Evolutionary conservation across 2,329 filamentous ascomycete species (phyloP).

Genomic region (Juglanconis sp.): DNA sequence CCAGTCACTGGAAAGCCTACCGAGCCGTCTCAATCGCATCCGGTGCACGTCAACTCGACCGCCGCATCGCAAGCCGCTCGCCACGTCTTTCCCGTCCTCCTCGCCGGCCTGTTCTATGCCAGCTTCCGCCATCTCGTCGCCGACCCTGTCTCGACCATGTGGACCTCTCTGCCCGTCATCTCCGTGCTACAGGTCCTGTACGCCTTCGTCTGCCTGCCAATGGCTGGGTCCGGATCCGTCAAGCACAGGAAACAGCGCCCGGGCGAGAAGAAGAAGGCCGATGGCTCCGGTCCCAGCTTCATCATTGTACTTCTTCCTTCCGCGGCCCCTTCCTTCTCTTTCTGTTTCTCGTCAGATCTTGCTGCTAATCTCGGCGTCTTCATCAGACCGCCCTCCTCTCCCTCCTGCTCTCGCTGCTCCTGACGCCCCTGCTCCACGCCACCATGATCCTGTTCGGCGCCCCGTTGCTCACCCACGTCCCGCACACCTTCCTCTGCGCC

Average conservation of each 20-base stretch:
- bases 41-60: constrained; percentile 23
- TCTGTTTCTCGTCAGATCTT: not conserved
- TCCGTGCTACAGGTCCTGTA: constrained; percentile 42
- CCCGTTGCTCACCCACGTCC: constrained; percentile 75
- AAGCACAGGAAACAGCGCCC: constrained; percentile 49
- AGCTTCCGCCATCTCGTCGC: constrained; percentile 29
- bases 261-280: constrained; percentile 45
- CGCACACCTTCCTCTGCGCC: constrained; percentile 76
- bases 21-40: constrained; percentile 18
- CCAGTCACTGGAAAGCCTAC: not conserved
- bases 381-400: constrained; percentile 43
- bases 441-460: constrained; percentile 86
- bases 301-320: constrained; percentile 40
- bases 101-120: constrained; percentile 25
- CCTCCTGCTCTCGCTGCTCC: constrained; percentile 61
- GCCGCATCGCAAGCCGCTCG: constrained; percentile 27
- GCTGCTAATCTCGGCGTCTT: constrained; percentile 4
- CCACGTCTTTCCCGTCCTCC: constrained; percentile 27
- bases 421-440: constrained; percentile 61
- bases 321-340: not conserved
- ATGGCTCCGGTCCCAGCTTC: constrained; percentile 40
- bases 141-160: constrained; percentile 29
- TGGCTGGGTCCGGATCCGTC: constrained; percentile 46
- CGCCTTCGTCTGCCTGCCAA: constrained; percentile 60
- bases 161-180: constrained; percentile 27